phyloP scores from a whole-genome alignment of 805 yeast species.

The Spathaspora arborariae region DNA sequence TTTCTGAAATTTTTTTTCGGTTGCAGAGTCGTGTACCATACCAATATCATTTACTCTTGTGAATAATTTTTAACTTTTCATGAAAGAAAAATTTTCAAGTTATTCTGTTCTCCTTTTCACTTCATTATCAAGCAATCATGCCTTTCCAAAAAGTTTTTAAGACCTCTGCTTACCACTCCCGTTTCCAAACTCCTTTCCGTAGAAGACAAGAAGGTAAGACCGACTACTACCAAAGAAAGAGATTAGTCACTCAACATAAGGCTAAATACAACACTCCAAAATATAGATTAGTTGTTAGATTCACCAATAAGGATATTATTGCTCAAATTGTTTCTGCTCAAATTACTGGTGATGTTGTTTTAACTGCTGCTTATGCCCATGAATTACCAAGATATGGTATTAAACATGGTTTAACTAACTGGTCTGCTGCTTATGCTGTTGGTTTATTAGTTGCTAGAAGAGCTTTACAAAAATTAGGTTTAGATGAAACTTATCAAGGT shows the following conservation, averaged over 20 bases:
- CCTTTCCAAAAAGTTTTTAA: slow-evolving; percentile 69
- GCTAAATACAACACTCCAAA: slow-evolving; percentile 99
- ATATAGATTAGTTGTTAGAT: slow-evolving; percentile 99
- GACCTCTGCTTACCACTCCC: slow-evolving; percentile 94
- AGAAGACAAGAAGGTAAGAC: slow-evolving; percentile 99
- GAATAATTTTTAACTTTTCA: background rate
- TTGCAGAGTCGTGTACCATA: background rate
- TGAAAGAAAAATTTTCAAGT: background rate
- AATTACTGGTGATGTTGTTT: slow-evolving; percentile 93
- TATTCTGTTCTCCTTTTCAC: background rate
- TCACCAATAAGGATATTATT: slow-evolving; percentile 99
- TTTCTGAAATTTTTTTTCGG: background rate
- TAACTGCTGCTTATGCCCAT: slow-evolving; percentile 97
- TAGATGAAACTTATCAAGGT: slow-evolving; percentile 97
- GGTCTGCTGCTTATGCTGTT: slow-evolving; percentile 99
- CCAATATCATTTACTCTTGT: background rate
- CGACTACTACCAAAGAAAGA: slow-evolving; percentile 99
- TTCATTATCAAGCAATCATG: slow-evolving; percentile 41
- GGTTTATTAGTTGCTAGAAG: slow-evolving; percentile 99
- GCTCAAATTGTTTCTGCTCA: slow-evolving; percentile 96
- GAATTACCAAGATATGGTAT: slow-evolving; percentile 98
- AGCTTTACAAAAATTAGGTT: slow-evolving; percentile 94
- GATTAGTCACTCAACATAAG: slow-evolving; percentile 99
- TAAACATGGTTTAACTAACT: slow-evolving; percentile 98
- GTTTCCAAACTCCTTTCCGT: slow-evolving; percentile 99